Evolutionary conservation across 2,329 filamentous ascomycete species (phyloP), one percentile per base, ranked within the genome.

Genomic region (Xylaria sp.): DNA sequence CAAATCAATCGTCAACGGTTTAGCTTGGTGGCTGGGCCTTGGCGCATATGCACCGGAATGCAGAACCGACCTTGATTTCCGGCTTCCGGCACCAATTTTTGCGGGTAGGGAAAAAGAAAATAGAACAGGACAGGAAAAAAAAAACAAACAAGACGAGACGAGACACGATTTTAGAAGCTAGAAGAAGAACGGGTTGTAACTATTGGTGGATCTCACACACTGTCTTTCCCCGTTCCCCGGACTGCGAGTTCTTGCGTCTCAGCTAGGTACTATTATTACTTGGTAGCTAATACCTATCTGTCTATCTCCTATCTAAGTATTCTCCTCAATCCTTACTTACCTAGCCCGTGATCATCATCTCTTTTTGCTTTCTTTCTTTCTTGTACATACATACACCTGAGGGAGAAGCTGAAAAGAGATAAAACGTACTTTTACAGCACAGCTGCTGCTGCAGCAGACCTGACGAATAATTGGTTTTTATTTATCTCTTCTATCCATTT

Each of bases 41-140:
- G 66, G 69, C 69, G 69, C 69, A 71, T 71, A 71, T 71, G 69
- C 66, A 69, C 59, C 66, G 63, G 62, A 44, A 70, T 69, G 69
- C 66, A 69, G 56, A 62, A 66, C 41, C 65, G 60, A 64, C 63
- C 61, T 66, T 41, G 69, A 66, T 58, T 66, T 71, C 69, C 69
- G 69, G 66, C 66, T 69, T 71, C 69, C 69, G 69, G 66, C 66
- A 60, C 56, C 62, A 50, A 65, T 20, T 18, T 46, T 18, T 28
- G 37, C 20, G 15, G 37, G 10, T 23, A 44, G 7, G 34, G 25
- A 56, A 56, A 59, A 37, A 25, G 39, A 56, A 60, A 34, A 32
- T 5, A 34, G 12, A 41, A 41, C 9, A 15, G 41, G 37, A 23
- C 55, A 15, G 50, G 41, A 54, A 48, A 25, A n/a, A 39, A 34